Evolutionary conservation across 257 asterid genomes (phyloP), one percentile per base, ranked within the genome.

Genomic region (Nicotiana otophora): DNA sequence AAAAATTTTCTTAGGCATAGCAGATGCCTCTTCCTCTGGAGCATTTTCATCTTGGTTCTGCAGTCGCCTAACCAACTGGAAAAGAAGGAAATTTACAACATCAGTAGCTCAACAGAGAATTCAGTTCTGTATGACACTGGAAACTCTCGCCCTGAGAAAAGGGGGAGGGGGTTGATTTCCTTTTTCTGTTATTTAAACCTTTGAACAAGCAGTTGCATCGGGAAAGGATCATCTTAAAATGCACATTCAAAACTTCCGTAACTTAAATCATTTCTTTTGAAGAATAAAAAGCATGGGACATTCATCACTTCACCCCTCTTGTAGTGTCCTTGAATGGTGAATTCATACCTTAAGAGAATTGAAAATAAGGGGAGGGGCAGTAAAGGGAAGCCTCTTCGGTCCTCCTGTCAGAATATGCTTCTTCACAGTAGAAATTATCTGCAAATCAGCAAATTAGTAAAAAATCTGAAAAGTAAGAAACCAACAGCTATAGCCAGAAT

Each of bases 331-430:
- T 48, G 79, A 74, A 39, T 74, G 26, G 62, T 74, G 61, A 80
- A 74, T 8, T 34, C 48, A 77, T 88, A 96, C 99, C 99, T 93
- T 89, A 39, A 96, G 90, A 63, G 98, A 88, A 85, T 88, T 91
- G 82, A 96, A 94, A 86, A 95, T 89, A 85, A 96, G 95, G 58
- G 98, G 94, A 85, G 99, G 99, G 81, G 93, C 91, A 1, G 98
- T 96, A 82, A 86, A 90, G 6, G 94, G 96, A 85, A 96, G 98
- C 90, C 98, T 92, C 94, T 90, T 94, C 28, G 90, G 89, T 84
- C 98, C 99, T 64, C 99, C 99, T 57, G 90, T 83, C 89, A 91
- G 81, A 83, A 96, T 88, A 88, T 96, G 98, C 89, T 93, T 94
- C 97, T 92, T 92, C 89, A 94, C 95, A 28, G 91, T 86, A 81